These are phyloP conservation scores for Daedalea quercina DNA, from an alignment of 768 basidiomycete species.

Conservation along the genomic window DNA sequence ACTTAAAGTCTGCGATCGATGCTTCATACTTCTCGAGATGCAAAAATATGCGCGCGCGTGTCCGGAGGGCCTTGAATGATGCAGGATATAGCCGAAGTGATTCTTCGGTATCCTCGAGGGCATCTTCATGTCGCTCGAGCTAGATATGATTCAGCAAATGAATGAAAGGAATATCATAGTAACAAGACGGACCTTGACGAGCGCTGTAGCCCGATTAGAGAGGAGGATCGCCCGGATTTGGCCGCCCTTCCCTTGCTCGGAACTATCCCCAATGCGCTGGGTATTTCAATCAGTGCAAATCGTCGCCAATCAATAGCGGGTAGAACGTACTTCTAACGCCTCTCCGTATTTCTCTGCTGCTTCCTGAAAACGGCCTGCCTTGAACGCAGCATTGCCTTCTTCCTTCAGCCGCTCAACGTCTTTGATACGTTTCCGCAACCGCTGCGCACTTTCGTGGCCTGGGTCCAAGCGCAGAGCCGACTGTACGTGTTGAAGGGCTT, in stretches of 20 bases:
- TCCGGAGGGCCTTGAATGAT: conserved; percentile 83
- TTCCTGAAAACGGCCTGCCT: conserved; percentile 47
- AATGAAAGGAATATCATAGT: neutral
- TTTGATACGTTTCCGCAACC: conserved; percentile 70
- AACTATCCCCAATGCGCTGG: conserved; percentile 59
- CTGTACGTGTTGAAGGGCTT: conserved; percentile 63
- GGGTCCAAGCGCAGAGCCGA: conserved; percentile 77
- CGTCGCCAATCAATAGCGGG: neutral
- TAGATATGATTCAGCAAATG: conserved; percentile 21
- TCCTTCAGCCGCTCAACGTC: conserved; percentile 81
- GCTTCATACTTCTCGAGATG: conserved; percentile 70
- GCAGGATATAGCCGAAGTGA: conserved; percentile 56
- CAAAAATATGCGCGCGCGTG: conserved; percentile 74
- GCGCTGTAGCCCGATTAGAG: conserved; percentile 79
- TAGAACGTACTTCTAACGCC: conserved; percentile 53
- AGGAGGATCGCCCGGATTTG: conserved; percentile 74
- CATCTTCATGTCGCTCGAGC: conserved; percentile 61
- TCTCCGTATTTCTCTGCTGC: conserved; percentile 67
- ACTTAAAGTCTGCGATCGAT: conserved; percentile 69
- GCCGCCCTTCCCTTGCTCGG: conserved; percentile 74
- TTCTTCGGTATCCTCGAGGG: conserved; percentile 62
- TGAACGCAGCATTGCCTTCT: conserved; percentile 77
- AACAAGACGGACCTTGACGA: conserved; percentile 50
- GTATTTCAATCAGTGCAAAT: neutral
- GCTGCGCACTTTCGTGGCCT: conserved; percentile 61